Base-by-base conservation (phyloP, 805 yeast species). In the Kregervanrija delftensis region DNA sequence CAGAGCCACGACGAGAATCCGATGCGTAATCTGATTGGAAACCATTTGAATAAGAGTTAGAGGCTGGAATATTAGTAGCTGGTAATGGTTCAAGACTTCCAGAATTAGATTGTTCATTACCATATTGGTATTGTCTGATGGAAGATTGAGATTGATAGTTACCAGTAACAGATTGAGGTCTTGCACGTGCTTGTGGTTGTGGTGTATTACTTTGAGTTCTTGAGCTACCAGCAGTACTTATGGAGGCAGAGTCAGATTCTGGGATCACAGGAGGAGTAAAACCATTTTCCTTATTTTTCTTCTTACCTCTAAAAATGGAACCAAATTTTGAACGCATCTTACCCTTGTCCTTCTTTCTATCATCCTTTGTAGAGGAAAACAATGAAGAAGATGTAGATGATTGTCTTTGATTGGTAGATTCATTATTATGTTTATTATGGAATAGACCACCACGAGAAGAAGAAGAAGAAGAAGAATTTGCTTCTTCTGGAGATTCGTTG, bases 311-410 rank as follows among this genome's bases (percentile, higher is more conserved):
- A 55, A 86, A 79, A 49, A 86, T 76, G 1, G 93, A 82, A 9
- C 95, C 95, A 45, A 86, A 83, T 56, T 69, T 79, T 5, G 89
- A 83, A 62, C 77, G 78, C 54, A 86, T 61, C 39, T 71, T 73
- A 39, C 61, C 35, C 42, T 55, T 58, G 50, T 69, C 63, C 42
- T 59, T 58, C 12, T 47, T 53, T 15, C 49, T 49, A 16, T 53
- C 47, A 30, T 40, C 32, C 32, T 42, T 39, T 5, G 31, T 11
- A 22, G 32, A 10, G 1, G 51, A 34, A 28, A 35, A 36, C 8
- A 40, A 33, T 13, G 47, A 33, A 30, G 44, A 15, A 30, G 47
- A 42, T 4, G 45, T 41, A 37, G 39, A 32, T 8, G 36, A 28
- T 39, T 15, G 9, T 30, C 31, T 31, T 15, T 30, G 28, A 38